Evolutionary conservation across 306 rosid species (phyloP).

Genomic region (Medicago lupulina): DNA sequence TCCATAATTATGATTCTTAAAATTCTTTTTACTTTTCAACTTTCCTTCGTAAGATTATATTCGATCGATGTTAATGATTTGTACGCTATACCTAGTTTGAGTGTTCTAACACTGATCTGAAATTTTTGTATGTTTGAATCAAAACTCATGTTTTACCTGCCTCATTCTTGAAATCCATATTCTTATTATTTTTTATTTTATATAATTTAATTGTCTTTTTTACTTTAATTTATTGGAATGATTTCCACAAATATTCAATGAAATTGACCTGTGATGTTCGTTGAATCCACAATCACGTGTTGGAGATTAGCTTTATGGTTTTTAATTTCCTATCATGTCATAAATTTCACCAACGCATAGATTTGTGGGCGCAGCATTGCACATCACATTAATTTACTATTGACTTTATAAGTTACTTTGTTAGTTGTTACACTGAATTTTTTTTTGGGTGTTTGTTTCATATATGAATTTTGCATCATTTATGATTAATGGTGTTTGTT

Average conservation of each 20-base stretch:
- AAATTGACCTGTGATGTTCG: not conserved
- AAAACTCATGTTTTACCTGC: not conserved
- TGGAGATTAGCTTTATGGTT: constrained; percentile 13
- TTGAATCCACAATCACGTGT: constrained; percentile 28
- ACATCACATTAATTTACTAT: not conserved
- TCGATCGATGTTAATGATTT: not conserved
- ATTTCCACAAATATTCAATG: constrained; percentile 4
- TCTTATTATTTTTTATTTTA: not conserved
- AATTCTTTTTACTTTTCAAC: not conserved
- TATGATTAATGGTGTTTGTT: constrained; percentile 6
- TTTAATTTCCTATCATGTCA: constrained; percentile 11
- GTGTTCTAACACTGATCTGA: constrained; percentile 15
- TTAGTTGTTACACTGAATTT: not conserved
- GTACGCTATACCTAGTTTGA: constrained; percentile 5
- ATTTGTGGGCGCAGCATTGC: constrained; percentile 15
- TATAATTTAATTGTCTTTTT: not conserved
- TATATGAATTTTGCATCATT: too few species aligned
- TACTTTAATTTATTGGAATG: not conserved
- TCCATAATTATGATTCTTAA: not conserved
- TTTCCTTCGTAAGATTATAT: not conserved
- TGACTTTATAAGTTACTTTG: not conserved
- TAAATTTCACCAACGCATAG: not conserved
- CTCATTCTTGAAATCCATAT: not conserved
- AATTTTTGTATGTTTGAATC: not conserved
- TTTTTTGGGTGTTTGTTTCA: too few species aligned